A percentile compares a stretch with the other conserved stretches of the same genome.
phyloP scores from a whole-genome alignment of 106 monocot genomes.

The Gastrodia elata region DNA sequence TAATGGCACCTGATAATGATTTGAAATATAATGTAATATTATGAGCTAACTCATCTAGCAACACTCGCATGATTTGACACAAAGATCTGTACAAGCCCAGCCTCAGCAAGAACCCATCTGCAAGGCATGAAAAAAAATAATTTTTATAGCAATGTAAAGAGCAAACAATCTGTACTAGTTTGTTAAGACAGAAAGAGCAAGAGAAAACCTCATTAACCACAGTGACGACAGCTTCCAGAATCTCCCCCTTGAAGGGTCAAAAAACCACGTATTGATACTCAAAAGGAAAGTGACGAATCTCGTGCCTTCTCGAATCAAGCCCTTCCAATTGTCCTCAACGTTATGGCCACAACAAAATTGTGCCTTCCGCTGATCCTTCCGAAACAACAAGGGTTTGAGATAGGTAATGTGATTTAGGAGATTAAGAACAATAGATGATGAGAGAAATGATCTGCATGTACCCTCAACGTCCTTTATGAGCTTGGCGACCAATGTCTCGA shows the following conservation, averaged over 20 bases:
- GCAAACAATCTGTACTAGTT: neutral
- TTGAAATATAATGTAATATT: too few relatives aligned
- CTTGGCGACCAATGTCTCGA: conserved; percentile 76
- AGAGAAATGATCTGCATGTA: conserved; percentile 61
- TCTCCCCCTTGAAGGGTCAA: conserved; percentile 89
- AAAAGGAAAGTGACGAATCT: conserved; percentile 94
- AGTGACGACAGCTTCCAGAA: conserved; percentile 88
- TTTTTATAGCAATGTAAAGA: neutral
- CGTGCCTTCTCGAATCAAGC: conserved; percentile 85
- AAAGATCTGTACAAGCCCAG: conserved; percentile 91
- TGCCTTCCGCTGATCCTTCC: conserved; percentile 56
- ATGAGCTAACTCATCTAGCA: neutral
- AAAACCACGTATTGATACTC: conserved; percentile 94
- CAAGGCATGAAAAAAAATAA: neutral
- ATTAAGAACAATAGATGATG: neutral
- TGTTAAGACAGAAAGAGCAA: neutral
- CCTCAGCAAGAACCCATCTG: conserved; percentile 99
- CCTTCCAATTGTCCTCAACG: conserved; percentile 84
- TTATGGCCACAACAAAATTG: conserved; percentile 92
- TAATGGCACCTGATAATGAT: too few relatives aligned
- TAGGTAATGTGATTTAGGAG: conserved; percentile 3
- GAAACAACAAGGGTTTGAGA: neutral
- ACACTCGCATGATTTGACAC: conserved; percentile 85
- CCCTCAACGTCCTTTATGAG: conserved; percentile 98
- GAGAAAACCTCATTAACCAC: conserved; percentile 84